Base-by-base conservation (phyloP, 306 rosid genomes). In the Citrullus amarus region DNA sequence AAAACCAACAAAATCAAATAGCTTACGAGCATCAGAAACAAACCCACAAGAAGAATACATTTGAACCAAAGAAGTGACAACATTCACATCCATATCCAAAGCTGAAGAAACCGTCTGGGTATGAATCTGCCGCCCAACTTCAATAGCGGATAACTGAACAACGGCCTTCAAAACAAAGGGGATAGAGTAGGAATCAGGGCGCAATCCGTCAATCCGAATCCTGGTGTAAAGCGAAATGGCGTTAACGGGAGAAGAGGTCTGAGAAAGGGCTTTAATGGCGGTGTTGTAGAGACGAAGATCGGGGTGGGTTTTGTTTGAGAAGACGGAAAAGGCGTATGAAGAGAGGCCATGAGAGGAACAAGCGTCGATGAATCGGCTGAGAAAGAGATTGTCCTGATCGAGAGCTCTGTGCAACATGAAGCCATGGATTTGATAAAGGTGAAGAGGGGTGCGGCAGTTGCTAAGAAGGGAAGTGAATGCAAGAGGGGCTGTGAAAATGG, bases 141-240 rank as follows among this genome's bases (percentile, higher is more conserved):
- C 44, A 78, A 83, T 6, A 3, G 71, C 62, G 0, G 82, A 59
- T 4, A 83, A 63, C 38, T 55, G 57, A 79, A 83, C 83, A 25
- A 85, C 88, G 4, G 91, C 86, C 80, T 88, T 91, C 78, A 89
- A 80, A 65, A 79, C 92, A 34, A 73, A 86, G 16, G 93, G 91
- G 57, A 91, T 56, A 18, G 96, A 79, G 84, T 86, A 91, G 32
- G 92, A 79, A 79, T 91, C 92, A 1, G 90, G 89, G 1, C 79
- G 83, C 41, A 89, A 57, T 0, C 84, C 84, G 11, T 78, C 82
- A 0, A 22, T 5, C 34, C 65, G 87, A 74, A 88, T 81, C 4
- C 25, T 0, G 80, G 80, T 79, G 81, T 82, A 88, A 0, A 89
- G 77, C 38, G 81, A 83, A 58, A 89, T 18, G 78, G 93, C 82